These are phyloP conservation scores for Apiospora sp. DNA, from an alignment of 2,329 filamentous ascomycete species.

Conservation along the genomic window DNA sequence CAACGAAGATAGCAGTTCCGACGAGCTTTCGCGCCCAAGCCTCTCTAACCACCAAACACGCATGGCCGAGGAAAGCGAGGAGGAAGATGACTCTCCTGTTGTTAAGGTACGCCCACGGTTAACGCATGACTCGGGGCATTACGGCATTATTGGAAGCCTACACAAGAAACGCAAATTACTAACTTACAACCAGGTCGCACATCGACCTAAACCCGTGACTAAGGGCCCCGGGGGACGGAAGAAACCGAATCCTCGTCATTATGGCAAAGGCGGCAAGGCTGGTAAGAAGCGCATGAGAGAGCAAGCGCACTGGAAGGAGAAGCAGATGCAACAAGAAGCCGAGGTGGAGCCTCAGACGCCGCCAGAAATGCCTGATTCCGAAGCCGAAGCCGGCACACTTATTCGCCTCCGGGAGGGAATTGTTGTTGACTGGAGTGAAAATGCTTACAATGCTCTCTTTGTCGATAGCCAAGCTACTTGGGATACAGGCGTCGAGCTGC, in stretches of 20 bases:
- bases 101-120: slow-evolving; percentile 44
- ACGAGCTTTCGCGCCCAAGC: slow-evolving; percentile 49
- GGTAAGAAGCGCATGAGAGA: slow-evolving; percentile 45
- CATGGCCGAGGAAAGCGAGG: slow-evolving; percentile 68
- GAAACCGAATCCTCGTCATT: slow-evolving; percentile 55
- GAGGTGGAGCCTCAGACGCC: slow-evolving; percentile 34
- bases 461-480: slow-evolving; percentile 65
- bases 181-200: slow-evolving; percentile 29
- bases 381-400: slow-evolving; percentile 65
- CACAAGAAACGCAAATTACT: background rate
- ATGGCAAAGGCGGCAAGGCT: slow-evolving; percentile 44
- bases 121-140: background rate
- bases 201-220: slow-evolving; percentile 31
- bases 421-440: slow-evolving; percentile 82
- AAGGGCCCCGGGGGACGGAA: slow-evolving; percentile 48
- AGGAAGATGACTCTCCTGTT: slow-evolving; percentile 50
- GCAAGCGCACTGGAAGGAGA: slow-evolving; percentile 37
- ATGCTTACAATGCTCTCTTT: slow-evolving; percentile 78
- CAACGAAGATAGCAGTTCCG: slow-evolving; percentile 62
- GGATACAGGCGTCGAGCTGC: slow-evolving; percentile 57
- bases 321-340: slow-evolving; percentile 42
- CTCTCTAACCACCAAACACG: slow-evolving; percentile 52
- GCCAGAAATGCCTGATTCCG: slow-evolving; percentile 44
- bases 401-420: slow-evolving; percentile 85
- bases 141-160: background rate